Conservation (phyloP, 371 early-diverging fungal genomes). For the Mortierella sp. region DNA sequence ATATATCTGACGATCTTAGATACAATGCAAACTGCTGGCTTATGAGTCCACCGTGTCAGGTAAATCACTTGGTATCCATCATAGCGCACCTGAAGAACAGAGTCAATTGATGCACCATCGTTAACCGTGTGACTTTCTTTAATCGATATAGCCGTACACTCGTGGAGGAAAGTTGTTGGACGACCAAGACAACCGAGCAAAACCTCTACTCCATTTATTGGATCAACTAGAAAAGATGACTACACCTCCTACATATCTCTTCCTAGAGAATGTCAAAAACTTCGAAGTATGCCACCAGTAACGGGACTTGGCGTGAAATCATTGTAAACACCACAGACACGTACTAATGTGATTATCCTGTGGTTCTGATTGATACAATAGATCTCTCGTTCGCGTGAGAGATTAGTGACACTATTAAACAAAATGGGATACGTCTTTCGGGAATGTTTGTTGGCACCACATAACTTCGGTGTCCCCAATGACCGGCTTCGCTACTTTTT, state of each 20-base stretch:
- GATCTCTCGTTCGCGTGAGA: conserved; percentile 71
- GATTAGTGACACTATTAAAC: conserved; percentile 68
- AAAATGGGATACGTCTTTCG: conserved; percentile 72
- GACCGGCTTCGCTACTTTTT: conserved; percentile 77
- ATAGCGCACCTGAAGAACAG: background rate
- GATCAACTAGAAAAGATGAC: conserved; percentile 66
- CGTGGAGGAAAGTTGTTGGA: conserved; percentile 77
- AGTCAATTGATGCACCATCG: background rate
- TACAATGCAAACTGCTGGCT: conserved; percentile 81
- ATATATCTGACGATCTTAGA: conserved; percentile 22
- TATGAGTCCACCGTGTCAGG: conserved; percentile 89
- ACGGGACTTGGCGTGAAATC: no score
- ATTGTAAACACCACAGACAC: background rate
- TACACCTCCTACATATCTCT: conserved; percentile 65
- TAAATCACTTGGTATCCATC: conserved; percentile 2
- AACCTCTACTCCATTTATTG: conserved; percentile 74
- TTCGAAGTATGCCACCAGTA: conserved; percentile 68
- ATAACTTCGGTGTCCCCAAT: conserved; percentile 80
- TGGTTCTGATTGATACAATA: conserved; percentile 11
- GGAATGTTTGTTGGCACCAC: conserved; percentile 75
- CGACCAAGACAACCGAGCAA: conserved; percentile 74
- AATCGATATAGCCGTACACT: conserved; percentile 69
- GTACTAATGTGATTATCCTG: background rate
- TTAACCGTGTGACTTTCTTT: background rate
- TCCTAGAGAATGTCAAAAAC: conserved; percentile 84